Base-by-base conservation (phyloP, 2,329 filamentous ascomycete genomes). In the Chaetomiaceae sp. region DNA sequence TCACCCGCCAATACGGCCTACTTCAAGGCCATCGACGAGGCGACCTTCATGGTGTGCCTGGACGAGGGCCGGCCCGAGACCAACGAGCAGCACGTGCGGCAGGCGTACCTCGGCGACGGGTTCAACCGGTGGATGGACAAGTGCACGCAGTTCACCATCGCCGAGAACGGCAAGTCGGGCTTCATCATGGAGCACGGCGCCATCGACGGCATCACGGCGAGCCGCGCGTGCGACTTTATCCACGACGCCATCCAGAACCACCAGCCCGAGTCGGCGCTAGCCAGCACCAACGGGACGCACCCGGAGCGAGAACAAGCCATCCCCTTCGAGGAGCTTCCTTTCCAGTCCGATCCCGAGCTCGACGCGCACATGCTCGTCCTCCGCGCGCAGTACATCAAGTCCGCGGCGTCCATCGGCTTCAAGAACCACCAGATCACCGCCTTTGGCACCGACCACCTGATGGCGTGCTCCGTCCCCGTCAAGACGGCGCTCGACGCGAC, bases 91-190 rank as follows among this genome's bases (percentile, higher is more conserved):
- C 41, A 41, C n/a, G 55, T 43, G 20, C 34, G 27, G 12, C 54
- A 62, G 31, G 47, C 38, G 13, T 44, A 53, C 27, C 44, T 63
- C n/a, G 48, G 51, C 33, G 49, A 59, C 17, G 58, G 59, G 12
- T 60, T 55, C 33, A 63, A 64, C 46, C 52, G 62, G 16, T 64
- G 62, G 62, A 33, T 49, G 23, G 62, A 64, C 50, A 63, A 63
- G 49, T 34, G 44, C 7, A 43, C 62, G 8, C 54, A 60, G 31
- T 62, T 61, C 37, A 39, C 52, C 9, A 46, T 64, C 21, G 54
- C 50, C 37, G 44, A 51, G 5, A 63, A 64, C 45, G 60, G 58
- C n/a, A 44, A 50, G 10, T 61, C 61, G 2, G 55, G 55, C 27
- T 35, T 48, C 16, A 50, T 57, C 17, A 44, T 46, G 34, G 60